These are phyloP conservation scores for Penicillium goetzii DNA, from an alignment of 495 filamentous ascomycete species.

Conservation along the genomic window DNA sequence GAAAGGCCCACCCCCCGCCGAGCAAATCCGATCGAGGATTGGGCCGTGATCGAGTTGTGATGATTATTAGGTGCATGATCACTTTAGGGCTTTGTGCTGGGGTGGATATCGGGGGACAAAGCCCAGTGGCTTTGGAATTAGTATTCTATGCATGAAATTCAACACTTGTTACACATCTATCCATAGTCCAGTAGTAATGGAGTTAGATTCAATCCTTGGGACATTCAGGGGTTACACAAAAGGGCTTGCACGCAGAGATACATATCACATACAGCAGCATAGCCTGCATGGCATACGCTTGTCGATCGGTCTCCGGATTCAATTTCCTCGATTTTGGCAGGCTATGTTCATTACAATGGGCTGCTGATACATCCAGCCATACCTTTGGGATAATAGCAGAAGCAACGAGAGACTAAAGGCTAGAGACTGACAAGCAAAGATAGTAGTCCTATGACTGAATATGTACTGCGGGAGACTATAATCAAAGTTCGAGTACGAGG, in stretches of 20 bases:
- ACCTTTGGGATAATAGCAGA: neutral
- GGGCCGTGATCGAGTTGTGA: neutral
- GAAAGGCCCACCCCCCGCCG: slow-evolving; percentile 16
- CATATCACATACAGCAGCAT: neutral
- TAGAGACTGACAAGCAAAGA: neutral
- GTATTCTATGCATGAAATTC: neutral
- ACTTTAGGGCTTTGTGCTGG: neutral
- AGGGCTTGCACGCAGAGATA: neutral
- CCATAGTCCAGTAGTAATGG: neutral
- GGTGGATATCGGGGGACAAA: neutral
- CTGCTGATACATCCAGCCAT: too few species aligned
- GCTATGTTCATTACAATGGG: too few species aligned
- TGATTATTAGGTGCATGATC: neutral
- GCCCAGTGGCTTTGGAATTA: too few species aligned
- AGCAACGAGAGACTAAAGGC: neutral
- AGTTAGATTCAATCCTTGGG: neutral
- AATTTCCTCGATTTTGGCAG: neutral
- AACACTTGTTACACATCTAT: neutral
- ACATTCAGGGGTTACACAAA: neutral
- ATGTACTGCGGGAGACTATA: slow-evolving; percentile 16
- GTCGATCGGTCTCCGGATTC: neutral
- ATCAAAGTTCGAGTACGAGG: slow-evolving; percentile 16
- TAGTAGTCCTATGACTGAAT: slow-evolving; percentile 3
- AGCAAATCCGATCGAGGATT: slow-evolving; percentile 1
- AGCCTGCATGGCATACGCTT: neutral